Conservation (phyloP, 306 rosid species). For the Vachellia pachyceras region DNA sequence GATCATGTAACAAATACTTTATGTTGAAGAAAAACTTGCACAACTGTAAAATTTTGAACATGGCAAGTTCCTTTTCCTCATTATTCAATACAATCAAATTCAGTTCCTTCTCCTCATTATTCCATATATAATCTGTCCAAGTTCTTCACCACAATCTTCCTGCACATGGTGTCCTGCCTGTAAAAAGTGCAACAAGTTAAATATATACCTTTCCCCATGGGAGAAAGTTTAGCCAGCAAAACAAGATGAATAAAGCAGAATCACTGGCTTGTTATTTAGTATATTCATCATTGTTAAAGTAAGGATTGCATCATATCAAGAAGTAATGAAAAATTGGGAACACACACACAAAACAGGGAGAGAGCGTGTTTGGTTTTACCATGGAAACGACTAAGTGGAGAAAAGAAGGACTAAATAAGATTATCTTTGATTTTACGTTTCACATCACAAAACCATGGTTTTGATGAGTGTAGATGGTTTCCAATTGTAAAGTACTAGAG, state of each 20-base stretch:
- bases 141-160: constrained; percentile 68
- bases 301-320: neutral
- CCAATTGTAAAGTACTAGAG: too few relatives aligned
- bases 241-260: neutral
- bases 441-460: neutral
- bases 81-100: constrained; percentile 12
- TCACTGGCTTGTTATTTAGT: neutral
- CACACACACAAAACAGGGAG: neutral
- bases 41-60: neutral
- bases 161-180: constrained; percentile 75
- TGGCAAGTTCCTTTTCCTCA: neutral
- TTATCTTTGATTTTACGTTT: neutral
- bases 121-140: constrained; percentile 53
- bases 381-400: neutral
- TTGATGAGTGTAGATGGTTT: neutral
- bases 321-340: neutral
- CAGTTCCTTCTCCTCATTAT: constrained; percentile 42
- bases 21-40: neutral
- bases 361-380: neutral
- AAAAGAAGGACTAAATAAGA: neutral
- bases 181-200: constrained; percentile 25
- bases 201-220: neutral
- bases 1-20: neutral
- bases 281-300: neutral
- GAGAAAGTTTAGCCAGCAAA: neutral